Conservation (phyloP, 169 alveolate species). For the Perkinsus marinus region DNA sequence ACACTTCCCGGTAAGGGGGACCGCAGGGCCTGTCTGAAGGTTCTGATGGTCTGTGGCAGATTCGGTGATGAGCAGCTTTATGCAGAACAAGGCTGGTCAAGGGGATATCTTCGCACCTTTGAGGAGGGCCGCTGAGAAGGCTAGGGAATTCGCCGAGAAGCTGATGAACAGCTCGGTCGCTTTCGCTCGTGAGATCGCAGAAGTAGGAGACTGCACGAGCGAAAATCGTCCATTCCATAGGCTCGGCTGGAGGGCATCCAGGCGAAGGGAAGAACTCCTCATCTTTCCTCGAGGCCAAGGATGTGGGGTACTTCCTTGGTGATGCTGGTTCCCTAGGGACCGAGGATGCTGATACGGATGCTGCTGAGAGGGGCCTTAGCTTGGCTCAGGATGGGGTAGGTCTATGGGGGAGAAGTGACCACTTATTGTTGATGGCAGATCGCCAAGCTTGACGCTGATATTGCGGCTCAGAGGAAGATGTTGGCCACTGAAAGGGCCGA, state of each 20-base stretch:
- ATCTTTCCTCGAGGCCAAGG: background rate
- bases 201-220: too few species aligned
- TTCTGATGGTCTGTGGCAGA: background rate
- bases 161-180: background rate
- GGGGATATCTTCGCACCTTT: background rate
- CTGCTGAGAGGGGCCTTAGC: background rate
- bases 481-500: background rate
- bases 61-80: background rate
- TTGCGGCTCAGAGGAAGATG: background rate
- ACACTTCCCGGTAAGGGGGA: background rate
- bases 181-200: background rate
- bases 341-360: background rate
- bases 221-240: background rate
- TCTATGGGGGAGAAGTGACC: background rate
- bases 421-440: background rate
- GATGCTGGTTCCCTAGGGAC: background rate
- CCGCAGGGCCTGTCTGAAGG: background rate
- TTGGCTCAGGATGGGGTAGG: background rate
- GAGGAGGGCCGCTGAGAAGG: background rate
- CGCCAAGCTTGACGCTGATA: background rate
- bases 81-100: background rate
- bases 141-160: background rate
- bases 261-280: background rate
- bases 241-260: background rate
- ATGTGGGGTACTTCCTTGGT: background rate